Evolutionary conservation across 2,329 filamentous ascomycete species (phyloP).

Genomic region (Fusarium brachygibbosum): DNA sequence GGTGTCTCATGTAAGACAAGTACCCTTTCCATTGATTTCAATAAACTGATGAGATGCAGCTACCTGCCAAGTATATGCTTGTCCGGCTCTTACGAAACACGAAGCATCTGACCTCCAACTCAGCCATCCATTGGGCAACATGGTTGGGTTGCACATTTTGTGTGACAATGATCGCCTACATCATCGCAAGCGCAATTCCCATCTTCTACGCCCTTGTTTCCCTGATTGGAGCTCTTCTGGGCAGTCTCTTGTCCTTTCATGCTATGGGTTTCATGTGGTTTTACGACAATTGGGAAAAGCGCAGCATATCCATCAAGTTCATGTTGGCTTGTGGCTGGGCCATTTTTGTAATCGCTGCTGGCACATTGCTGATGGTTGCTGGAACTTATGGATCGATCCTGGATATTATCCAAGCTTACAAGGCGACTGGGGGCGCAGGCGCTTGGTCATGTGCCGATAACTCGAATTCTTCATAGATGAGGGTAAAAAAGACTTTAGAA

Average conservation of each 20-base stretch:
- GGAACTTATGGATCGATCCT: conserved; percentile 62
- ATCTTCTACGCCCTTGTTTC: conserved; percentile 50
- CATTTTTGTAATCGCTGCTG: conserved; percentile 31
- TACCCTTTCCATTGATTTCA: fast-evolving
- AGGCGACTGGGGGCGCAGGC: conserved; percentile 52
- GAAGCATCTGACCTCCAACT: conserved; percentile 49
- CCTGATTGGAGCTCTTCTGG: conserved; percentile 48
- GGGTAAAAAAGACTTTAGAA: not conserved
- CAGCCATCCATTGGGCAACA: conserved; percentile 47
- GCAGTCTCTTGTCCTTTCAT: conserved; percentile 50
- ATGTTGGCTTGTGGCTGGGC: conserved; percentile 17
- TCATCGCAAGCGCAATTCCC: conserved; percentile 43
- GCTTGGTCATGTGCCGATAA: conserved; percentile 61
- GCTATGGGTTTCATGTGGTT: conserved; percentile 51
- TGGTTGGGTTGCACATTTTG: conserved; percentile 51
- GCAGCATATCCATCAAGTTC: conserved; percentile 5
- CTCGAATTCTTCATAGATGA: conserved; percentile 50
- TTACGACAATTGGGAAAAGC: conserved; percentile 47
- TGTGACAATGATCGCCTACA: conserved; percentile 46
- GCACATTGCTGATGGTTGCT: conserved; percentile 58
- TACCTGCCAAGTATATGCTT: conserved; percentile 33
- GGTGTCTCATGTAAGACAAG: conserved; percentile 38
- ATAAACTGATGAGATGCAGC: not conserved
- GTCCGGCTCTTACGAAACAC: conserved; percentile 46
- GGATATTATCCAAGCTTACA: conserved; percentile 53